Evolutionary conservation across 768 basidiomycete species (phyloP).

Genomic region (Lentinula sp.): DNA sequence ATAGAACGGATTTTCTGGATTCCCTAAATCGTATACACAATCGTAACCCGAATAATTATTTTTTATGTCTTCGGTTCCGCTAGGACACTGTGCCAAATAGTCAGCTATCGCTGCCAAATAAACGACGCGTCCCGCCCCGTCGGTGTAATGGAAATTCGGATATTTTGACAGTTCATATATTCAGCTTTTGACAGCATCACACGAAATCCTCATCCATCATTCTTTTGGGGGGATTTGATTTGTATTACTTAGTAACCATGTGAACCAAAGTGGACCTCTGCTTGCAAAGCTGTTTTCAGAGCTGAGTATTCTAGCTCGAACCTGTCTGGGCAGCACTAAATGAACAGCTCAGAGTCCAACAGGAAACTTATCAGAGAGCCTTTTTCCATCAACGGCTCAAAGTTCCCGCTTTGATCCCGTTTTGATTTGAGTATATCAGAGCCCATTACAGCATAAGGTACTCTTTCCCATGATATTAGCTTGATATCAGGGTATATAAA

Average conservation of each 20-base stretch:
- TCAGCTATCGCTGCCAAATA: not conserved
- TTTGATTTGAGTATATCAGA: not conserved
- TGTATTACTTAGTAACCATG: not conserved
- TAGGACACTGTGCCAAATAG: not conserved
- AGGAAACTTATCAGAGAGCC: not conserved
- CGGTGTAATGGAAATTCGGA: not conserved
- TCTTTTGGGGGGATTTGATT: not conserved
- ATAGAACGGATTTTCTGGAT: constrained; percentile 1
- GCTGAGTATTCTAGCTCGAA: too few species aligned
- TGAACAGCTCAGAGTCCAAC: too few species aligned
- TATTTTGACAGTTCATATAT: not conserved
- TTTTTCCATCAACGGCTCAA: not conserved
- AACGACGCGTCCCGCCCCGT: not conserved
- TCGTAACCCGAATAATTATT: not conserved
- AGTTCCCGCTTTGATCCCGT: not conserved
- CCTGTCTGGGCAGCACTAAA: too few species aligned
- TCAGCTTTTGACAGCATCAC: not conserved
- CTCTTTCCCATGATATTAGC: constrained; percentile 2
- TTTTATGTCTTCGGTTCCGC: not conserved
- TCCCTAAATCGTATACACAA: not conserved
- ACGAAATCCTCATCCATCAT: not conserved
- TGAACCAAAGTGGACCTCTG: not conserved
- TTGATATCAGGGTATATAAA: not conserved
- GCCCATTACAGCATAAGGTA: constrained; percentile 4
- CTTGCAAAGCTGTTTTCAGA: not conserved